Conservation (phyloP, 1,284 basidiomycete species). For the Wallemia ichthyophaga region DNA sequence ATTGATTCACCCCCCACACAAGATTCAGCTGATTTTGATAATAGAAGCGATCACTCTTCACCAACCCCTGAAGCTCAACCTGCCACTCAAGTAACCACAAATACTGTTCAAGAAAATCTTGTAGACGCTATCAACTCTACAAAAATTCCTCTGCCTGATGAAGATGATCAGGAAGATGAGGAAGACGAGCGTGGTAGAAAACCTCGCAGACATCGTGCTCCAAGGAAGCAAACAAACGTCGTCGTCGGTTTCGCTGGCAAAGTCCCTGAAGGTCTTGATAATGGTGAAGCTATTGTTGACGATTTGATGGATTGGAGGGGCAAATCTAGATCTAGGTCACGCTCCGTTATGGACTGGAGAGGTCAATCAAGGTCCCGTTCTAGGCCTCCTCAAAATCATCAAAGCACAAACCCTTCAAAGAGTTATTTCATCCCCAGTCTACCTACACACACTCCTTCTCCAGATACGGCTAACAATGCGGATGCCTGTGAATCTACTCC, state of each 20-base stretch:
- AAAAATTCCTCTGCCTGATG: no score
- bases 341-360: conserved; percentile 61
- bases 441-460: conserved; percentile 6
- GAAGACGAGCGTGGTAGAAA: background rate
- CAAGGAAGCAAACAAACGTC: conserved; percentile 5
- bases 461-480: conserved; percentile 1
- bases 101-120: no score
- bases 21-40: no score
- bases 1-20: no score
- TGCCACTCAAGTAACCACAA: no score
- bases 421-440: conserved; percentile 7
- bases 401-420: background rate
- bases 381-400: conserved; percentile 26
- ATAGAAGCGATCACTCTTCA: conserved; percentile 1
- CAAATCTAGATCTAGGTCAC: conserved; percentile 15
- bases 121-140: no score
- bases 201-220: conserved; percentile 4
- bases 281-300: conserved; percentile 4
- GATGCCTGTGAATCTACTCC: background rate
- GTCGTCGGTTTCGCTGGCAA: background rate
- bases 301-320: conserved; percentile 14
- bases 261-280: conserved; percentile 24
- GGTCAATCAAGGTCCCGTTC: conserved; percentile 72
- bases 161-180: no score
- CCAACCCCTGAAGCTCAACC: background rate